Evolutionary conservation across 176 grass and related monocot species (phyloP).

Genomic region (Tillandsia leiboldiana): DNA sequence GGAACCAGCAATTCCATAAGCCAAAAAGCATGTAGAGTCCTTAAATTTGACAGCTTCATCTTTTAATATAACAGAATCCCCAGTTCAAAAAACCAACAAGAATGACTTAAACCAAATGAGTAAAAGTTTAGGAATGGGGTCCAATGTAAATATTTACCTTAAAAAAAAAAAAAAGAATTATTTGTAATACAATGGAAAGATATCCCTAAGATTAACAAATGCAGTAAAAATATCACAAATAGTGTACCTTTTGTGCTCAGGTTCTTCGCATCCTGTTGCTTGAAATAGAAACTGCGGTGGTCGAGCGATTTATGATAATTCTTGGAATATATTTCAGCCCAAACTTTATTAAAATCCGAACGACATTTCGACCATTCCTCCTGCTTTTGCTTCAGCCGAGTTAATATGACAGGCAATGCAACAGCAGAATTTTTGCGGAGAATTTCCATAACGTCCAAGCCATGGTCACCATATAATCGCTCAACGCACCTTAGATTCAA

Average conservation of each 20-base stretch:
- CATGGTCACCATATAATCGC: constrained; percentile 88
- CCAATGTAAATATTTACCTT: too few species aligned
- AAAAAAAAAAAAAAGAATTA: neutral
- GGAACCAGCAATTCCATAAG: too few species aligned
- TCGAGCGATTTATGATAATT: constrained; percentile 99
- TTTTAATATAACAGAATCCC: too few species aligned
- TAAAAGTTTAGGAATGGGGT: too few species aligned
- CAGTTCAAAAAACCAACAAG: too few species aligned
- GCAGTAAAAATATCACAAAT: neutral
- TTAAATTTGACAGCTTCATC: too few species aligned
- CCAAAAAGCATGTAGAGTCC: too few species aligned
- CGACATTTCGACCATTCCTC: constrained; percentile 90
- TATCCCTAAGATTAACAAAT: neutral
- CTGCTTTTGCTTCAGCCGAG: constrained; percentile 84
- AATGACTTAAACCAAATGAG: too few species aligned
- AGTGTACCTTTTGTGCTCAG: constrained; percentile 78
- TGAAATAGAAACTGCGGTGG: constrained; percentile 99
- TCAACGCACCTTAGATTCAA: constrained; percentile 90
- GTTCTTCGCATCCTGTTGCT: constrained; percentile 96
- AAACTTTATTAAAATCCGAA: constrained; percentile 93
- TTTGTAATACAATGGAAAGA: neutral
- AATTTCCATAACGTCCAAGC: constrained; percentile 91
- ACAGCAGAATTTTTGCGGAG: constrained; percentile 71
- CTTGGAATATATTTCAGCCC: constrained; percentile 95
- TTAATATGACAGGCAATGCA: constrained; percentile 75